Percentiles rank a stretch among this genome's conserved stretches.
These are phyloP conservation scores for Ophiocordyceps sinensis DNA, from an alignment of 2,329 filamentous ascomycete species.

Conservation along the genomic window DNA sequence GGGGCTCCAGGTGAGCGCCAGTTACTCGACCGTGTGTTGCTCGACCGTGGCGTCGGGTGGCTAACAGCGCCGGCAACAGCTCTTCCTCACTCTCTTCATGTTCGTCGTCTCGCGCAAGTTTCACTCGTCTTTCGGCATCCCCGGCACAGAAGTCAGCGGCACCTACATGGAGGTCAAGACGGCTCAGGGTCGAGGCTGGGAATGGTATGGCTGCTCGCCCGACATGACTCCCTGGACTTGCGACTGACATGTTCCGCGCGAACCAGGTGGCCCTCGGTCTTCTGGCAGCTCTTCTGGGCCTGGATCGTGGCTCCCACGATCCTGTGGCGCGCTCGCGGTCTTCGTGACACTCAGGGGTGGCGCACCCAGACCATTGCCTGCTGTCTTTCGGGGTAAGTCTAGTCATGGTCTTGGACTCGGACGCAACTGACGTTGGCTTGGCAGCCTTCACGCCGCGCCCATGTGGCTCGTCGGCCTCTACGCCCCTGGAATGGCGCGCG, in stretches of 20 bases:
- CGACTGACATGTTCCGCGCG: no score
- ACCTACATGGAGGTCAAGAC: slow-evolving; percentile 34
- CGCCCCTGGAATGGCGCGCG: slow-evolving; percentile 30
- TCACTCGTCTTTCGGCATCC: slow-evolving; percentile 44
- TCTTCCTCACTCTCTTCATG: slow-evolving; percentile 42
- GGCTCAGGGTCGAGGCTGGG: slow-evolving; percentile 39
- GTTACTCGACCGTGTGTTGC: background rate
- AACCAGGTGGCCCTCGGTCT: slow-evolving; percentile 36
- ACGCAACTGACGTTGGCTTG: background rate
- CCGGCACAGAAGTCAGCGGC: slow-evolving; percentile 44
- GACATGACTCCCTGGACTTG: background rate
- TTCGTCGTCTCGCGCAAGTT: slow-evolving; percentile 53
- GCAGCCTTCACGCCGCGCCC: slow-evolving; percentile 47
- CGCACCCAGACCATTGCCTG: slow-evolving; percentile 44
- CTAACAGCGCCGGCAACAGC: slow-evolving; percentile 19
- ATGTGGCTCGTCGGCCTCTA: slow-evolving; percentile 51
- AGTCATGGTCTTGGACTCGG: no score
- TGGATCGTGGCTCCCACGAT: slow-evolving; percentile 47
- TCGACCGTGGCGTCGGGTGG: background rate
- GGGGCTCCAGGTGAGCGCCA: slow-evolving; percentile 34
- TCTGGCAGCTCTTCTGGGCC: slow-evolving; percentile 51
- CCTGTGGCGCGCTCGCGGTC: slow-evolving; percentile 44
- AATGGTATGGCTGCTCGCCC: slow-evolving; percentile 33
- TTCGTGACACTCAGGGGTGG: slow-evolving; percentile 54
- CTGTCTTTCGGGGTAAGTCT: slow-evolving; percentile 27